These are phyloP conservation scores for Solanum appendiculatum DNA, from an alignment of 257 asterid species.

Conservation along the genomic window DNA sequence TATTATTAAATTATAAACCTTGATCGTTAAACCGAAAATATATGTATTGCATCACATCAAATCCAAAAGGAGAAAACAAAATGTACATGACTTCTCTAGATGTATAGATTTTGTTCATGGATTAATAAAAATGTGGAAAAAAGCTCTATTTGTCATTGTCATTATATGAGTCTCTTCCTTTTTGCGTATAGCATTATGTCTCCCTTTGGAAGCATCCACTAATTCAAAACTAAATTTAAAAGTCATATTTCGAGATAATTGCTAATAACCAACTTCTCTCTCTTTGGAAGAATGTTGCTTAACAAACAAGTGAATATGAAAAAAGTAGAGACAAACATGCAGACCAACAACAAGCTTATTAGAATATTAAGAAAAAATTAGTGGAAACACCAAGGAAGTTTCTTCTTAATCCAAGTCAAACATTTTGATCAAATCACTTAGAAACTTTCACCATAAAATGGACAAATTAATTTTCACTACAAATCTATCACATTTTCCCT, in stretches of 20 bases:
- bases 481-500: background rate
- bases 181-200: too few relatives aligned
- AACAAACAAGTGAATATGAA: background rate
- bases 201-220: too few relatives aligned
- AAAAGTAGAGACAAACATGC: background rate
- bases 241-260: too few relatives aligned
- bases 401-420: background rate
- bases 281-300: background rate
- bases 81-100: background rate
- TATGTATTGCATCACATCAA: background rate
- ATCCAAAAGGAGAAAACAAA: background rate
- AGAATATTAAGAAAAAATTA: background rate
- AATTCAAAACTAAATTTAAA: too few relatives aligned
- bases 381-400: background rate
- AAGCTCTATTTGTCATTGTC: background rate
- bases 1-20: background rate
- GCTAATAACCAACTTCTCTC: too few relatives aligned
- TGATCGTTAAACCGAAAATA: background rate
- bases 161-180: background rate
- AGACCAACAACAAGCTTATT: background rate
- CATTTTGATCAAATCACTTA: background rate
- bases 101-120: background rate
- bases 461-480: background rate
- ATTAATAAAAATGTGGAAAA: background rate
- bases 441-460: background rate